A percentile compares a stretch with the other conserved stretches of the same genome.
These are phyloP conservation scores for Cucurbita ficifolia DNA, from an alignment of 306 rosid species.

Conservation along the genomic window DNA sequence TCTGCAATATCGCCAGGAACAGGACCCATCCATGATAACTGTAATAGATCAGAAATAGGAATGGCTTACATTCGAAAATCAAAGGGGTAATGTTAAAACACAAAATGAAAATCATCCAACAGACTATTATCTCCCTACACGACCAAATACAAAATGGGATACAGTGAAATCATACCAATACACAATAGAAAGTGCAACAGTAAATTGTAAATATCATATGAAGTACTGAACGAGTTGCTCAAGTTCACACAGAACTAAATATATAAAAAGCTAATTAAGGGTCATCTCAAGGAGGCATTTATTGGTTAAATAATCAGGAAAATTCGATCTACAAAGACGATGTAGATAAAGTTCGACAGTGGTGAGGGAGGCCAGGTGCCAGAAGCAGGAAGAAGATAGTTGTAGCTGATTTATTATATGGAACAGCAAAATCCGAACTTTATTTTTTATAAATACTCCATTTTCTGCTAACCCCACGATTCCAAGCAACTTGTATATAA, in stretches of 20 bases:
- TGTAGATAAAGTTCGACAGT: neutral
- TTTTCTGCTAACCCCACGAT: neutral
- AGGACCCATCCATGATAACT: constrained; percentile 61
- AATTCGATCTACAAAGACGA: neutral
- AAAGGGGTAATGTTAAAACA: constrained; percentile 9
- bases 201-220: neutral
- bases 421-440: neutral
- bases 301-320: neutral
- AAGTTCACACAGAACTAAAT: neutral
- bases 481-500: neutral
- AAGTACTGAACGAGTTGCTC: neutral
- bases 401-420: neutral
- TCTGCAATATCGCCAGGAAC: constrained; percentile 95
- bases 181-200: neutral
- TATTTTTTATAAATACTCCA: neutral
- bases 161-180: neutral
- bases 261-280: neutral
- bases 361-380: no score
- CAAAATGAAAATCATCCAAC: constrained; percentile 4
- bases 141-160: neutral
- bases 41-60: constrained; percentile 25
- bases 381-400: neutral
- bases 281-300: neutral
- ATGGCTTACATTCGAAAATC: constrained; percentile 25
- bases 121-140: neutral